Percentiles rank a stretch among this genome's conserved stretches.
Conservation (phyloP, 257 asterid genomes). For the Solanum pinnatisectum region DNA sequence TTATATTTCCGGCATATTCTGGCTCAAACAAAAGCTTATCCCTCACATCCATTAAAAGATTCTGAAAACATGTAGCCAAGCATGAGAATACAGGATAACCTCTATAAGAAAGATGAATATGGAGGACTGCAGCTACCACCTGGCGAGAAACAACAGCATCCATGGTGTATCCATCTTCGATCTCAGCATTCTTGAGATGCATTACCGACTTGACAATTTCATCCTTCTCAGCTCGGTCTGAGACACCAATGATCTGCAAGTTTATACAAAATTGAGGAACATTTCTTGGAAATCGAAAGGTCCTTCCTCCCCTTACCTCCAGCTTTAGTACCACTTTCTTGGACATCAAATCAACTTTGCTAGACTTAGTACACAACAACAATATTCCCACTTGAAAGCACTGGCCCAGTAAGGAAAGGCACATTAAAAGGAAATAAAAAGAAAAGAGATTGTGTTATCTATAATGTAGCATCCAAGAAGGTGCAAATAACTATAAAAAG, state of each 20-base stretch:
- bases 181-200: constrained; percentile 74
- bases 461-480: not conserved
- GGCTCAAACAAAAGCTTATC: constrained; percentile 98
- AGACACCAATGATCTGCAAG: constrained; percentile 77
- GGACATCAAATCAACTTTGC: not conserved
- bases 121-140: constrained; percentile 27
- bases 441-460: not conserved
- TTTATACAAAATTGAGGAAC: not conserved
- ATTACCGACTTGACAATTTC: constrained; percentile 86
- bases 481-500: not conserved
- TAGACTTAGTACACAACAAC: not conserved
- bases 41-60: constrained; percentile 82
- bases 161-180: constrained; percentile 91
- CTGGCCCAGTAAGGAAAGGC: not conserved
- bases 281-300: not conserved
- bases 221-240: constrained; percentile 89
- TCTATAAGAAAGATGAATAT: not conserved
- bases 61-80: constrained; percentile 34
- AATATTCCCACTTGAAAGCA: not conserved
- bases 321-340: not conserved
- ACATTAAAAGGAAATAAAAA: not conserved
- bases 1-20: constrained; percentile 80
- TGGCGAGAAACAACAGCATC: constrained; percentile 80
- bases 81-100: not conserved
- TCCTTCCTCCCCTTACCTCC: not conserved